These are phyloP conservation scores for Edaphochlamys debaryana DNA, from an alignment of 139 green algal genomes.

Conservation along the genomic window DNA sequence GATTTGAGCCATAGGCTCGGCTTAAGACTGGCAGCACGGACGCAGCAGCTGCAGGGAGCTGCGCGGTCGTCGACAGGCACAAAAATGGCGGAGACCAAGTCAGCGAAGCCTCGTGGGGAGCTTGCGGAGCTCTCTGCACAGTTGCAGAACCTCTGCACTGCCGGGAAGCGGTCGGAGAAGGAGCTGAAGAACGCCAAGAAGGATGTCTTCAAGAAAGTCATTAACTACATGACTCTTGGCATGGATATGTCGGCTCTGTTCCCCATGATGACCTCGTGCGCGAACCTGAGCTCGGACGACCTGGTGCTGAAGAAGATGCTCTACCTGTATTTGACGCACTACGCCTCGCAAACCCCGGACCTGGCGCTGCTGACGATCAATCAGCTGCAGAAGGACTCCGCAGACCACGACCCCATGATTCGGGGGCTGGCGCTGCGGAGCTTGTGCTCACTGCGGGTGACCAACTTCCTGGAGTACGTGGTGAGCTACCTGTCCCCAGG, in stretches of 20 bases:
- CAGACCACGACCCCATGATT: conserved; percentile 93
- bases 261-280: conserved; percentile 74
- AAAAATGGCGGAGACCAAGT: too few species aligned
- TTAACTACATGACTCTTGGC: conserved; percentile 93
- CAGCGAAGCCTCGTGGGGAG: conserved; percentile 61
- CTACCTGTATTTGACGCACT: conserved; percentile 93
- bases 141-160: conserved; percentile 63
- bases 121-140: conserved; percentile 57
- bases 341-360: conserved; percentile 82
- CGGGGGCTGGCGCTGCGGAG: conserved; percentile 91
- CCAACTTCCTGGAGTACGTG: conserved; percentile 97
- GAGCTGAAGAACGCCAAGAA: conserved; percentile 61
- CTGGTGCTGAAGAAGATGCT: conserved; percentile 97
- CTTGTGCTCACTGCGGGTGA: conserved; percentile 90
- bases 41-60: too few species aligned
- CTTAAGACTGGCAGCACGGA: too few species aligned
- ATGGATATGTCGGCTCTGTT: conserved; percentile 97
- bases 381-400: conserved; percentile 87
- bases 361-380: conserved; percentile 90
- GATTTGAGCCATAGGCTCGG: too few species aligned
- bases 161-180: conserved; percentile 57
- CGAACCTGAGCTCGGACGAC: conserved; percentile 78
- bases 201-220: conserved; percentile 74
- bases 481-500: conserved; percentile 53
- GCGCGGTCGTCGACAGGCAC: too few species aligned